Evolutionary conservation across 2,329 filamentous ascomycete genomes (phyloP).

Genomic region (Sarocladium kiliense): DNA sequence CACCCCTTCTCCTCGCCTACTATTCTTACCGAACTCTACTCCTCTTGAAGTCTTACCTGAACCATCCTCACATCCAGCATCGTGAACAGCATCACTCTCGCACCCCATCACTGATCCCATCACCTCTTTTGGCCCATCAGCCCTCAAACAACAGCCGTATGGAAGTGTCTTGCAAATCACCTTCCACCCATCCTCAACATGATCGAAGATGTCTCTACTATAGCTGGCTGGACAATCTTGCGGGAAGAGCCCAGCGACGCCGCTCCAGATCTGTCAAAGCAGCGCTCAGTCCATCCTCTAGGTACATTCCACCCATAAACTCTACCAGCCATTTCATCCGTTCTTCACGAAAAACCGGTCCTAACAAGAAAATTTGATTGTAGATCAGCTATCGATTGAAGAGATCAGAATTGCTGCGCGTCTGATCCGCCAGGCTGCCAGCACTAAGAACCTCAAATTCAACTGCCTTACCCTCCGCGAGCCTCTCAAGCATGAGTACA

Average conservation of each 20-base stretch:
- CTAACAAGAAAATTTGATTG: no score
- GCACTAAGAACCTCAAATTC: constrained; percentile 32
- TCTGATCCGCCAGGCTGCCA: constrained; percentile 37
- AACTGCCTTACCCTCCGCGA: constrained; percentile 65
- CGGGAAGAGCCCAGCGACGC: constrained; percentile 34
- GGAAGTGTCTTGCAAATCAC: constrained; percentile 16
- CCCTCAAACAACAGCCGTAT: background rate
- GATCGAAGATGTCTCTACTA: constrained; percentile 36
- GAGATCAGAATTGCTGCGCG: constrained; percentile 48
- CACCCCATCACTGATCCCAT: no score
- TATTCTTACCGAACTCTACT: background rate
- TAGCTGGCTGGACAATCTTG: constrained; percentile 41
- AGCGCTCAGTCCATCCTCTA: constrained; percentile 30
- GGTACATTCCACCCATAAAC: constrained; percentile 22
- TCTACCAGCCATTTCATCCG: no score
- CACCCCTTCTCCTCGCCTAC: background rate
- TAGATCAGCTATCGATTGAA: constrained; percentile 48
- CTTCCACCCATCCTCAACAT: constrained; percentile 30
- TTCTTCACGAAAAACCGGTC: no score
- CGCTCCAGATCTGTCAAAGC: constrained; percentile 27
- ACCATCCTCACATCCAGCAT: no score
- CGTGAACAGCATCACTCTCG: no score
- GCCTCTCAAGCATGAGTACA: constrained; percentile 57
- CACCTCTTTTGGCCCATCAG: no score
- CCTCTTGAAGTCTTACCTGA: background rate